Base-by-base conservation (phyloP, 441 rosid species). In the Populus hybrid region DNA sequence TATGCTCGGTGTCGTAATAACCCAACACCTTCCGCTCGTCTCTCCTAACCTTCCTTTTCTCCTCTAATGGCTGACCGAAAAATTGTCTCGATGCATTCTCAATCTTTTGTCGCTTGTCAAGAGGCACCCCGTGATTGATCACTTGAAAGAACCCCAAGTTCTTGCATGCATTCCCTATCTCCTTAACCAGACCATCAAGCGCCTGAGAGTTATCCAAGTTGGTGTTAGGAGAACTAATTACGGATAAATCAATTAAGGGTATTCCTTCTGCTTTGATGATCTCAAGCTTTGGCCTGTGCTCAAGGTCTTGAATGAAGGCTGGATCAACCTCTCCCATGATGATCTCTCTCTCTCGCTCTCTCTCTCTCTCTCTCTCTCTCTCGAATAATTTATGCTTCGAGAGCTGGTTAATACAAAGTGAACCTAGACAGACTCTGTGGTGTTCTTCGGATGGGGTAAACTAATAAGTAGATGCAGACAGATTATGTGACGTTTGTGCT, bases 81-180 rank as follows among this genome's bases (percentile, higher is more conserved):
- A 91, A 91, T 0, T 77, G 79, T 46, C 80, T 84, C 20, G 89
- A 73, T 8, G 81, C 70, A 10, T 81, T 61, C 76, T 83, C 84
- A 1, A 90, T 63, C 6, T 77, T 84, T 57, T 74, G 77, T 35
- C 88, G 77, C 61, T 75, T 32, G 53, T 86, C 90, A 16, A 42
- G 34, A 0, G 90, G 78, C n/a, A 91, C 90, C n/a, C 98, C 91
- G 21, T 91, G 94, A 84, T 91, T 93, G 79, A 87, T 81, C 72
- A 89, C 89, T 61, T 87, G 90, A 74, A 93, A 90, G 61, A 91
- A 90, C 0, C 94, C 93, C 96, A 94, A 93, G 7, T 82, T 72
- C 84, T 78, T 70, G 89, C 96, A 88, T 0, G 97, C 95, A 2
- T 77, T 50, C 8, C 89, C 85, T 4, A 92, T 80, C 73, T 87